Percentiles rank a stretch among this genome's conserved stretches.
These are phyloP conservation scores for Dioscorea cayenensis DNA, from an alignment of 116 monocot species.

Conservation along the genomic window DNA sequence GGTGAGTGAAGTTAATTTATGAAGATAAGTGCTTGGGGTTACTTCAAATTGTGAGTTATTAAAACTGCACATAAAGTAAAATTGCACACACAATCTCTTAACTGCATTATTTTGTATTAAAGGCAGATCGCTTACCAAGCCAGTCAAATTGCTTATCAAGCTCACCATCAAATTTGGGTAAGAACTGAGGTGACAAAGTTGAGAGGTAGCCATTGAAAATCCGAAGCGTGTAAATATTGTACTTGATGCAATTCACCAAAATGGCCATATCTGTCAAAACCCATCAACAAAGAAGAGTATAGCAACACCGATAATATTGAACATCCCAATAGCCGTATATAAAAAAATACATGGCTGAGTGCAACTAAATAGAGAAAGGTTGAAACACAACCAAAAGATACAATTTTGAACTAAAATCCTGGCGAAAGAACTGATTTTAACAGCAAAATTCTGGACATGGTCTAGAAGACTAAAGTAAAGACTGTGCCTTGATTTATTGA, in stretches of 20 bases:
- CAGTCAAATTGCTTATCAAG: not conserved
- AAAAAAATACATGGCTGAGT: too few relatives aligned
- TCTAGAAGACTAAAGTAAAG: too few relatives aligned
- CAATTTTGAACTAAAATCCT: too few relatives aligned
- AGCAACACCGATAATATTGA: not conserved
- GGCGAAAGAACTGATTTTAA: too few relatives aligned
- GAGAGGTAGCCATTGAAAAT: conserved; percentile 60
- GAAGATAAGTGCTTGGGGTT: too few relatives aligned
- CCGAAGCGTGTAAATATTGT: conserved; percentile 73
- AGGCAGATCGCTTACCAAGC: not conserved
- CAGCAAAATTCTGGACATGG: too few relatives aligned
- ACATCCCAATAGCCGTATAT: too few relatives aligned
- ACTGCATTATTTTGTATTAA: not conserved
- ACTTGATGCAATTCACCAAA: conserved; percentile 80
- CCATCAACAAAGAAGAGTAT: not conserved
- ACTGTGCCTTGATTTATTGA: too few relatives aligned
- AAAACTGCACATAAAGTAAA: not conserved
- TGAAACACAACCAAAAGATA: not conserved
- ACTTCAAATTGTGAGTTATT: too few relatives aligned
- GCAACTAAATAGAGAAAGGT: not conserved
- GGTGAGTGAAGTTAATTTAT: too few relatives aligned
- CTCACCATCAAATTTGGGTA: conserved; percentile 71
- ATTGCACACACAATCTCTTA: too few relatives aligned
- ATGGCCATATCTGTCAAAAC: conserved; percentile 82
- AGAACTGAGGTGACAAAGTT: conserved; percentile 67